These are phyloP conservation scores for Carnegiea gigantea DNA, from an alignment of 179 eudicot genomes.

Conservation along the genomic window DNA sequence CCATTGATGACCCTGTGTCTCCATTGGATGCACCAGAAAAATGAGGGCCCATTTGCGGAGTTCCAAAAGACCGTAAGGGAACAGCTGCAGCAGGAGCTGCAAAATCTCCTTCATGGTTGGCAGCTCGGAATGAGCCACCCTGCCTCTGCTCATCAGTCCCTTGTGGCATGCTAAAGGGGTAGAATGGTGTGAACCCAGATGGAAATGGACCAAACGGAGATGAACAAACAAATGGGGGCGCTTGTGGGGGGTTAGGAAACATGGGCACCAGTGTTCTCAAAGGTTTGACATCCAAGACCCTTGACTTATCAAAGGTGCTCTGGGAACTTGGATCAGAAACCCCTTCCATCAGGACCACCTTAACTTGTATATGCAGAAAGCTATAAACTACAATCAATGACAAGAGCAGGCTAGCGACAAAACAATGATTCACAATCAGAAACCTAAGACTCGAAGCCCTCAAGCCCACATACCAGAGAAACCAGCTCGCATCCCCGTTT, in stretches of 20 bases:
- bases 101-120: slow-evolving; percentile 21
- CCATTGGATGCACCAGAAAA: slow-evolving; percentile 34
- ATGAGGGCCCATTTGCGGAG: slow-evolving; percentile 33
- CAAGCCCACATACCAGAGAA: not conserved
- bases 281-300: slow-evolving; percentile 40
- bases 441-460: not conserved
- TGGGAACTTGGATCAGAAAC: slow-evolving; percentile 28
- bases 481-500: not conserved
- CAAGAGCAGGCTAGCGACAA: not conserved
- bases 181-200: slow-evolving; percentile 40
- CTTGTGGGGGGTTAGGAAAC: slow-evolving; percentile 40
- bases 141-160: slow-evolving; percentile 23
- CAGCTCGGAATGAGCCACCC: slow-evolving; percentile 12
- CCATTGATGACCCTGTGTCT: slow-evolving; percentile 35
- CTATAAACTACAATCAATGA: too few relatives aligned
- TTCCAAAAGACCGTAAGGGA: slow-evolving; percentile 35
- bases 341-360: slow-evolving; percentile 24
- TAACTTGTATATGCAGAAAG: not conserved
- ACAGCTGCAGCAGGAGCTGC: slow-evolving; percentile 35
- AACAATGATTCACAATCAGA: not conserved
- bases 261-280: slow-evolving; percentile 36
- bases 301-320: slow-evolving; percentile 28
- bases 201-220: slow-evolving; percentile 41
- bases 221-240: slow-evolving; percentile 39
- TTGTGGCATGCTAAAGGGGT: slow-evolving; percentile 40